Percentiles rank a stretch among this genome's conserved stretches.
These are phyloP conservation scores for Multifurca ochricompacta DNA, from an alignment of 768 basidiomycete genomes.

Conservation along the genomic window DNA sequence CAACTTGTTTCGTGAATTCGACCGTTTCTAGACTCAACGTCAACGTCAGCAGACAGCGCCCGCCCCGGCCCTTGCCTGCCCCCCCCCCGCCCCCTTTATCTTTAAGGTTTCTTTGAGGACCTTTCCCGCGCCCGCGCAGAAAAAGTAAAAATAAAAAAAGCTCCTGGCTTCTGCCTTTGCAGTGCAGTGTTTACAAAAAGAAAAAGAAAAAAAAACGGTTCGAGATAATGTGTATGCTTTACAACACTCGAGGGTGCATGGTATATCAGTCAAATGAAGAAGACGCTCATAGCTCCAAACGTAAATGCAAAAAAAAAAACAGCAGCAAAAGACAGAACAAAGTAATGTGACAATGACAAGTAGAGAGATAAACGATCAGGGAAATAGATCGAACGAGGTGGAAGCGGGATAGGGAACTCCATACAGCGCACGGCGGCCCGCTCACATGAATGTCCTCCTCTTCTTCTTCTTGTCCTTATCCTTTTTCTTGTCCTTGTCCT, in stretches of 20 bases:
- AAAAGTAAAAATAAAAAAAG: no score
- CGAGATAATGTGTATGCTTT: not conserved
- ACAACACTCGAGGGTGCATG: not conserved
- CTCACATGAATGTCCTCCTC: conserved; percentile 41
- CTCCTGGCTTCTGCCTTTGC: no score
- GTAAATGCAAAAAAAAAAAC: conserved; percentile 19
- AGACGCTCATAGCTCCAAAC: not conserved
- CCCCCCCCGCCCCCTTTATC: conserved; percentile 15
- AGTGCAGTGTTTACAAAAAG: not conserved
- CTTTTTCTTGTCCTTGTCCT: conserved; percentile 42
- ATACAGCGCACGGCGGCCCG: not conserved
- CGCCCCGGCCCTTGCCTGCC: no score
- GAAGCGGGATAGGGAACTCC: not conserved
- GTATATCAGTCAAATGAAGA: not conserved
- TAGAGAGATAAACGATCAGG: not conserved
- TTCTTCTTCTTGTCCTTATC: conserved; percentile 59
- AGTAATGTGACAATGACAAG: not conserved
- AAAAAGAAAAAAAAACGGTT: no score
- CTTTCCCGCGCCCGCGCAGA: conserved; percentile 2
- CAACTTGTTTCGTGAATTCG: no score
- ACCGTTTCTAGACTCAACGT: conserved; percentile 16
- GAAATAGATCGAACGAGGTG: not conserved
- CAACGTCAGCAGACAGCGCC: not conserved
- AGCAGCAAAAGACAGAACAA: not conserved
- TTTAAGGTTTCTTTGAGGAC: conserved; percentile 6